Evolutionary conservation across 495 filamentous ascomycete genomes (phyloP).

Genomic region (Baudoinia panamericana): DNA sequence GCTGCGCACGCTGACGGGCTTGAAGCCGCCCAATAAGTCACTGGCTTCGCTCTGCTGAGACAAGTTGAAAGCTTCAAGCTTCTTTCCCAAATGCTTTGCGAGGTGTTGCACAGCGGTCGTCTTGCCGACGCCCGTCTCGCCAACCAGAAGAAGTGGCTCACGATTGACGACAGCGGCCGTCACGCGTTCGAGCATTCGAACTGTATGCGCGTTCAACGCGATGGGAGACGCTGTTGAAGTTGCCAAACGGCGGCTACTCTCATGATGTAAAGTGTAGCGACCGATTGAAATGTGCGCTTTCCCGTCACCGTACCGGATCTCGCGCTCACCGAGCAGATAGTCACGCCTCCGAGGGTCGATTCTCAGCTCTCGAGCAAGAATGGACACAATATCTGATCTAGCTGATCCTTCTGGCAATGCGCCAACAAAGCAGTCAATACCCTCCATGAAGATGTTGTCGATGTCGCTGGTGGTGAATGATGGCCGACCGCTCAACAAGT

Average conservation of each 20-base stretch:
- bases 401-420: constrained; percentile 53
- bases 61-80: constrained; percentile 80
- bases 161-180: constrained; percentile 64
- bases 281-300: constrained; percentile 36
- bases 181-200: constrained; percentile 68
- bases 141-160: constrained; percentile 85
- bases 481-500: constrained; percentile 41
- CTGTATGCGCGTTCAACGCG: constrained; percentile 59
- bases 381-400: constrained; percentile 45
- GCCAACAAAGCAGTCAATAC: constrained; percentile 76
- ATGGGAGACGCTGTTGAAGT: constrained; percentile 38
- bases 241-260: not conserved
- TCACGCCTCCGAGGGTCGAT: constrained; percentile 64
- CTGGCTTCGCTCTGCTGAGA: constrained; percentile 95
- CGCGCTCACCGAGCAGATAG: constrained; percentile 23
- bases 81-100: constrained; percentile 64
- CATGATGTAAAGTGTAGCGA: constrained; percentile 9
- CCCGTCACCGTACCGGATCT: constrained; percentile 42
- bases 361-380: constrained; percentile 72
- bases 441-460: constrained; percentile 82
- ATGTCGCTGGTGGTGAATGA: constrained; percentile 61
- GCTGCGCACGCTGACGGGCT: constrained; percentile 79
- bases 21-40: constrained; percentile 89
- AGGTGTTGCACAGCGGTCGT: constrained; percentile 90
- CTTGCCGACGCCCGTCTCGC: constrained; percentile 97